phyloP scores from a whole-genome alignment of 2,329 filamentous ascomycete genomes.

The Metarhizium robertsii region DNA sequence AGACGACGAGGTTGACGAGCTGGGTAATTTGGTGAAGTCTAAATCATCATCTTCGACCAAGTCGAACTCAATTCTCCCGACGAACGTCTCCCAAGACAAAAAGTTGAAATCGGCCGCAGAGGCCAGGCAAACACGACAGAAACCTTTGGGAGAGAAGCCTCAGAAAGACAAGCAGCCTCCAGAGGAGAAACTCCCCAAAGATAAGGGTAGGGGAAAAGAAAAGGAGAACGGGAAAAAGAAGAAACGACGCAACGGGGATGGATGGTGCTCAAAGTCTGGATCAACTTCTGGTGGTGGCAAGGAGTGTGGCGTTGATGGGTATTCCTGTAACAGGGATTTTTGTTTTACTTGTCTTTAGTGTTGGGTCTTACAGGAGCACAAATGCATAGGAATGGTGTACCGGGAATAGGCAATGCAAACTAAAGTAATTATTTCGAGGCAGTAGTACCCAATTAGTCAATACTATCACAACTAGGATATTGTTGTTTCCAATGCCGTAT shows the following conservation, averaged over 20 bases:
- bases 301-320: conserved; percentile 46
- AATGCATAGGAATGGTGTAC: background rate
- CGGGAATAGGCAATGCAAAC: background rate
- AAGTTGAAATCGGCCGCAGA: conserved; percentile 16
- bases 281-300: conserved; percentile 39
- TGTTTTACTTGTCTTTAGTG: conserved; percentile 45
- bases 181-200: background rate
- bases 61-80: conserved; percentile 4
- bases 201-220: conserved; percentile 3
- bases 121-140: conserved; percentile 19
- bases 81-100: conserved; percentile 10
- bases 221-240: conserved; percentile 3
- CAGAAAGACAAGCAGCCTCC: background rate
- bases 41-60: conserved; percentile 10
- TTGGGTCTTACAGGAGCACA: background rate
- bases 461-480: background rate
- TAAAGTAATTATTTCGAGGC: background rate
- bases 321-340: conserved; percentile 46
- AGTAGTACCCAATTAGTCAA: background rate
- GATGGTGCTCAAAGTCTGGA: conserved; percentile 8
- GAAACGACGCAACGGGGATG: conserved; percentile 5
- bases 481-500: conserved; percentile 1
- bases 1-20: conserved; percentile 5
- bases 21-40: background rate
- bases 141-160: conserved; percentile 15